These are phyloP conservation scores for Ascochyta clinopodiicola DNA, from an alignment of 2,329 filamentous ascomycete genomes.

Conservation along the genomic window DNA sequence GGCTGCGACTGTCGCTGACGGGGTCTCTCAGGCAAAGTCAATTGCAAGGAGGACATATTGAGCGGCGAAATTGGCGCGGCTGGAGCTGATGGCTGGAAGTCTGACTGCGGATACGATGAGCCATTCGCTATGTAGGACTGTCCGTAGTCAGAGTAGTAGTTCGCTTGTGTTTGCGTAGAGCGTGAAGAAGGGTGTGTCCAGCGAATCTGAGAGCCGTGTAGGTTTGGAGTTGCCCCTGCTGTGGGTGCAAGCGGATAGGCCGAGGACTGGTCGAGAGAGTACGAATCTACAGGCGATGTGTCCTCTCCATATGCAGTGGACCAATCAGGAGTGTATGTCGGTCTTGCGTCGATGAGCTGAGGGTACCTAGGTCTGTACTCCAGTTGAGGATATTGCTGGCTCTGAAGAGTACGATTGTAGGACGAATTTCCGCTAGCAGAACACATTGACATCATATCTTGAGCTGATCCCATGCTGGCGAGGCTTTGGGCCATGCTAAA, in stretches of 20 bases:
- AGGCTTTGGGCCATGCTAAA: conserved; percentile 25
- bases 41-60: conserved; percentile 40
- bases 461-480: conserved; percentile 24
- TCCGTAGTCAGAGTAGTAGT: conserved; percentile 32
- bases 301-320: conserved; percentile 34
- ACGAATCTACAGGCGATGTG: conserved; percentile 38
- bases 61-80: conserved; percentile 36
- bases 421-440: conserved; percentile 10
- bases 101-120: conserved; percentile 28
- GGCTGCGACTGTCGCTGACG: conserved; percentile 22
- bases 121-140: conserved; percentile 20
- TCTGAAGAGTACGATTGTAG: conserved; percentile 23
- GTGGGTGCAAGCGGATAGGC: conserved; percentile 29
- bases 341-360: conserved; percentile 25
- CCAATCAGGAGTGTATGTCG: conserved; percentile 32
- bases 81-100: conserved; percentile 9
- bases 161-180: conserved; percentile 12
- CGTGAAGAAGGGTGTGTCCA: conserved; percentile 27
- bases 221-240: conserved; percentile 15
- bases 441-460: conserved; percentile 34
- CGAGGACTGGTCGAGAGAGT: conserved; percentile 29
- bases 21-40: conserved; percentile 35
- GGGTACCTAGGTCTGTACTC: conserved; percentile 3
- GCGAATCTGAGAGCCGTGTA: conserved; percentile 26
- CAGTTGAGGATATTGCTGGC: conserved; percentile 24